Evolutionary conservation across 2,329 filamentous ascomycete genomes (phyloP).

Genomic region (Colletotrichum karsti): DNA sequence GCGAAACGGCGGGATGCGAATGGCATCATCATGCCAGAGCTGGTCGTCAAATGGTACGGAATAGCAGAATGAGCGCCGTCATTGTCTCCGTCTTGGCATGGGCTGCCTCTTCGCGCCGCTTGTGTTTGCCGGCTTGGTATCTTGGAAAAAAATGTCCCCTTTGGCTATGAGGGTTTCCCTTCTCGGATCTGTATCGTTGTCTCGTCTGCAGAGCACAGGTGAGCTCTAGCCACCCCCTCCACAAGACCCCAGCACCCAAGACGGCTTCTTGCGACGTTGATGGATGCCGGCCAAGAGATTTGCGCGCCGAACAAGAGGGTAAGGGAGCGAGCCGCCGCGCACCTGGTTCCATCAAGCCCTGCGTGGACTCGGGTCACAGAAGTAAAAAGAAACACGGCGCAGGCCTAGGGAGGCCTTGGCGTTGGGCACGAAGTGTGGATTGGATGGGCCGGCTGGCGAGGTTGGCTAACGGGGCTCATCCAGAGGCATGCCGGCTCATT

Average conservation of each 20-base stretch:
- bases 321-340: constrained; percentile 8
- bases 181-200: neutral
- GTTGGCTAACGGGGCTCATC: constrained; percentile 7
- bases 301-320: constrained; percentile 14
- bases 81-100: constrained; percentile 20
- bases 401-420: constrained; percentile 5
- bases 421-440: constrained; percentile 29
- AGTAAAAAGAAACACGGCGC: neutral
- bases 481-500: constrained; percentile 12
- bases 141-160: constrained; percentile 10
- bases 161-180: neutral
- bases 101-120: constrained; percentile 29
- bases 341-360: neutral
- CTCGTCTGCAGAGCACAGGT: constrained; percentile 1
- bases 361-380: neutral
- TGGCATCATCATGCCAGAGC: neutral
- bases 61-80: constrained; percentile 1
- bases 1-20: constrained; percentile 8
- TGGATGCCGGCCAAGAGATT: constrained; percentile 24
- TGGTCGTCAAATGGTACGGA: constrained; percentile 1
- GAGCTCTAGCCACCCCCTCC: neutral
- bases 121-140: constrained; percentile 29
- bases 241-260: constrained; percentile 10
- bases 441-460: constrained; percentile 1
- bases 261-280: constrained; percentile 21